Evolutionary conservation across 169 alveolate species (phyloP).

Genomic region (Amoebophrya sp.): DNA sequence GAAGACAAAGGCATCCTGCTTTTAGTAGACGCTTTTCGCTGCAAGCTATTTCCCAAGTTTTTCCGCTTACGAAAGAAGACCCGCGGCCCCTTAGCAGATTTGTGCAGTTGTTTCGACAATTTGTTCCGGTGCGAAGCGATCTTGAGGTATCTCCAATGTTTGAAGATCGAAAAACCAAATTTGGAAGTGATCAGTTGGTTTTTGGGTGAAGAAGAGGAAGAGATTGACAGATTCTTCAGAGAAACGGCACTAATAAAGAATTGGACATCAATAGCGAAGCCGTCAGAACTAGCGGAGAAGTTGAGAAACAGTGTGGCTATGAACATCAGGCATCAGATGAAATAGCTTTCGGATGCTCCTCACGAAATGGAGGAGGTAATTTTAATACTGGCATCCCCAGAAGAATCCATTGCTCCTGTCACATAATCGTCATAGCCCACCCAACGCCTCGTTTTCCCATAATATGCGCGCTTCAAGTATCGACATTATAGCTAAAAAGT

Average conservation of each 20-base stretch:
- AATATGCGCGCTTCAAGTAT: too few species aligned
- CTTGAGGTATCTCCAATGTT: not conserved
- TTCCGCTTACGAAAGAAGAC: not conserved
- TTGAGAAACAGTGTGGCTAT: not conserved
- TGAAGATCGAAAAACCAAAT: not conserved
- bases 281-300: not conserved
- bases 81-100: not conserved
- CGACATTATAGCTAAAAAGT: too few species aligned
- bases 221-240: not conserved
- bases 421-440: not conserved
- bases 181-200: not conserved
- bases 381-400: not conserved
- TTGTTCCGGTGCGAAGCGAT: not conserved
- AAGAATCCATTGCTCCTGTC: not conserved
- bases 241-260: not conserved
- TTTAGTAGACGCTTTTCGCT: not conserved
- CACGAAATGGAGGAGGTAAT: not conserved
- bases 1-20: not conserved
- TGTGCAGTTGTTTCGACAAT: constrained; percentile 8
- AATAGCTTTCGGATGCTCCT: not conserved
- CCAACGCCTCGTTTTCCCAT: not conserved
- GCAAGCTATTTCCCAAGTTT: not conserved
- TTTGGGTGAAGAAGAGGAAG: not conserved
- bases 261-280: not conserved
- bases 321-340: not conserved